Conservation (phyloP, 208 protist genomes). For the Borovskyia barvae region DNA sequence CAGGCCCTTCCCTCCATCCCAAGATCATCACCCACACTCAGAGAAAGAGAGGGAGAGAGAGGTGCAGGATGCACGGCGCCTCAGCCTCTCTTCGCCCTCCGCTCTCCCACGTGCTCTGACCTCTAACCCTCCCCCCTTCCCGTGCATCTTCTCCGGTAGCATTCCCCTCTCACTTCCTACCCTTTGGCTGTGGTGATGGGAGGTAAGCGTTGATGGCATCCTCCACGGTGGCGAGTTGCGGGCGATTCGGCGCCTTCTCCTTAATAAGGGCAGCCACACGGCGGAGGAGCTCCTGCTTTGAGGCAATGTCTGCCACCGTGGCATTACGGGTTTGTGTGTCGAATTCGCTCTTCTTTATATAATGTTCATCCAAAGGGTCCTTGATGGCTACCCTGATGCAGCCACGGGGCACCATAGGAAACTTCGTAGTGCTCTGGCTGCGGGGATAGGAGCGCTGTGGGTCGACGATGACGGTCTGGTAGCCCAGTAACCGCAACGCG, state of each 20-base stretch:
- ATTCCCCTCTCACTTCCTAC: slow-evolving; percentile 10
- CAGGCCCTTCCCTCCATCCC: too few species aligned
- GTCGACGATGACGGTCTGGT: slow-evolving; percentile 52
- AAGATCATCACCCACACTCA: too few species aligned
- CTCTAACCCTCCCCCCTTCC: neutral
- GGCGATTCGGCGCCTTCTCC: slow-evolving; percentile 33
- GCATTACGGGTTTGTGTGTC: slow-evolving; percentile 72
- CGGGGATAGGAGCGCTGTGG: slow-evolving; percentile 50
- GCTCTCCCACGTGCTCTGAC: too few species aligned
- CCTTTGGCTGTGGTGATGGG: slow-evolving; percentile 34
- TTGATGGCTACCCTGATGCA: slow-evolving; percentile 81
- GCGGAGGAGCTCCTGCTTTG: slow-evolving; percentile 73
- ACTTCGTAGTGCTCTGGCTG: slow-evolving; percentile 55
- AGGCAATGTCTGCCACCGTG: slow-evolving; percentile 54
- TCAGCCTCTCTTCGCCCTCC: too few species aligned
- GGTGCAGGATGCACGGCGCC: too few species aligned
- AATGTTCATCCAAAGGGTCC: slow-evolving; percentile 63
- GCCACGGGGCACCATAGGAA: slow-evolving; percentile 69
- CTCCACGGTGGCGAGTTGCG: slow-evolving; percentile 35
- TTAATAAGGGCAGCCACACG: slow-evolving; percentile 76
- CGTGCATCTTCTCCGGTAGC: neutral
- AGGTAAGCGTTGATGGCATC: slow-evolving; percentile 36
- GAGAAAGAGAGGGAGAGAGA: too few species aligned
- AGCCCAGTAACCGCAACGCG: slow-evolving; percentile 57
- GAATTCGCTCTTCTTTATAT: slow-evolving; percentile 88